Percentiles rank a stretch among this genome's conserved stretches.
phyloP scores from a whole-genome alignment of 2,329 filamentous ascomycete genomes.

The Calonectria pteridis region DNA sequence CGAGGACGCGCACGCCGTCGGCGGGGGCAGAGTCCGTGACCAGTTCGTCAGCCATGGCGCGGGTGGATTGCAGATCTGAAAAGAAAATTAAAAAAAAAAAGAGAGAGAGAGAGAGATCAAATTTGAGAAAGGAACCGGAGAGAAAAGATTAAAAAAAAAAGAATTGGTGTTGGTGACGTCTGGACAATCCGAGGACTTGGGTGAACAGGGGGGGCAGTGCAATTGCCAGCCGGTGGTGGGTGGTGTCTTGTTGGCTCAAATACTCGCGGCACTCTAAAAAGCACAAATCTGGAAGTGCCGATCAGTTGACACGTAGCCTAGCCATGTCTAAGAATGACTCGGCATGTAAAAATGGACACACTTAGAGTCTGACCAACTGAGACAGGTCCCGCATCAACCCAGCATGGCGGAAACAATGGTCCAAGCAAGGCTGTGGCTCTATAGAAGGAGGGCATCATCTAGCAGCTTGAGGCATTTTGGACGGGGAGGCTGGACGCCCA shows the following conservation, averaged over 20 bases:
- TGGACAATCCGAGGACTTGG: background rate
- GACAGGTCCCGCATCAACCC: constrained; percentile 28
- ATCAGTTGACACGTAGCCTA: constrained; percentile 20
- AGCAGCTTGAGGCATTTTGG: constrained; percentile 16
- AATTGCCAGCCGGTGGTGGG: constrained; percentile 6
- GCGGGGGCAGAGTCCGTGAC: constrained; percentile 45
- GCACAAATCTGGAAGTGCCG: background rate
- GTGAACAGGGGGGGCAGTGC: background rate
- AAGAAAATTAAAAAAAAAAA: background rate
- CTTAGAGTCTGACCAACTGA: constrained; percentile 35
- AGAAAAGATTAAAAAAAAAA: background rate
- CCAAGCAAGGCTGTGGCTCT: constrained; percentile 15
- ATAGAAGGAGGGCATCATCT: background rate
- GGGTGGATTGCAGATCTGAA: background rate
- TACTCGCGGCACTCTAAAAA: constrained; percentile 8
- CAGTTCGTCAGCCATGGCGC: constrained; percentile 32
- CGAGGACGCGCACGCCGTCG: constrained; percentile 59
- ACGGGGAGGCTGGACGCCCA: constrained; percentile 10
- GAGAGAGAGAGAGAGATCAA: background rate
- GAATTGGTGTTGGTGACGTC: background rate
- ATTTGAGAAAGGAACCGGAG: background rate
- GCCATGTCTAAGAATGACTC: constrained; percentile 14
- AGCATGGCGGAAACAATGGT: constrained; percentile 10
- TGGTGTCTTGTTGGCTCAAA: constrained; percentile 22
- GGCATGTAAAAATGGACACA: constrained; percentile 8